Evolutionary conservation across 2,329 filamentous ascomycete genomes (phyloP).

Genomic region (Pseudocercospora vitis): DNA sequence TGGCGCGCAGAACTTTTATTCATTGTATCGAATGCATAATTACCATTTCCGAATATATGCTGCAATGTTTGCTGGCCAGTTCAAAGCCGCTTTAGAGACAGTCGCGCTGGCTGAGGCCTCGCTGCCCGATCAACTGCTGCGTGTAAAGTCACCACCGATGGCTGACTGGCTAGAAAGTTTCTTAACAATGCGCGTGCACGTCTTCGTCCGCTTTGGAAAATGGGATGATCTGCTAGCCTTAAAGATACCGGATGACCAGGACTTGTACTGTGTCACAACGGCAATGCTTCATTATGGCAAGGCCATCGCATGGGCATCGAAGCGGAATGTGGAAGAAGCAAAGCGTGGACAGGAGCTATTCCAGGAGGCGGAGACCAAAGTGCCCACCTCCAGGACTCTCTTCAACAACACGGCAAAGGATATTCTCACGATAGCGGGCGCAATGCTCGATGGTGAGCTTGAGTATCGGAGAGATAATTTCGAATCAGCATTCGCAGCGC

Average conservation of each 20-base stretch:
- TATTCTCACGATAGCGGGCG: constrained; percentile 59
- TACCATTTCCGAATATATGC: constrained; percentile 75
- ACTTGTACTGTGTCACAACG: constrained; percentile 68
- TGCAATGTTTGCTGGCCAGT: constrained; percentile 74
- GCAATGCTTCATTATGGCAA: constrained; percentile 69
- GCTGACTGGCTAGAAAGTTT: constrained; percentile 77
- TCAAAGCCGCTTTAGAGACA: constrained; percentile 61
- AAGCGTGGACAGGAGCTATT: constrained; percentile 55
- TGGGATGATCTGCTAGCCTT: constrained; percentile 66
- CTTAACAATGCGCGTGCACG: constrained; percentile 65
- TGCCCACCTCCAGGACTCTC: constrained; percentile 62
- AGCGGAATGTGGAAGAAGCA: constrained; percentile 57
- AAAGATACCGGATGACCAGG: constrained; percentile 56
- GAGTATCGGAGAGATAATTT: constrained; percentile 67
- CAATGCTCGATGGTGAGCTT: constrained; percentile 73
- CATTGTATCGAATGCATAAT: constrained; percentile 72
- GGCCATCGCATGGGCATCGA: constrained; percentile 65
- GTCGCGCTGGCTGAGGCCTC: constrained; percentile 59
- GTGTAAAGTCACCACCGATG: constrained; percentile 68
- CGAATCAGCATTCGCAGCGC: constrained; percentile 48
- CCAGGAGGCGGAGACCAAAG: constrained; percentile 48
- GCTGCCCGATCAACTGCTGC: constrained; percentile 63
- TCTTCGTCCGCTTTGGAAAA: constrained; percentile 69
- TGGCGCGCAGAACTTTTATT: constrained; percentile 71
- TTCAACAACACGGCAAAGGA: constrained; percentile 68